Conservation (phyloP, 768 basidiomycete genomes). For the Psilocybe azurescens region DNA sequence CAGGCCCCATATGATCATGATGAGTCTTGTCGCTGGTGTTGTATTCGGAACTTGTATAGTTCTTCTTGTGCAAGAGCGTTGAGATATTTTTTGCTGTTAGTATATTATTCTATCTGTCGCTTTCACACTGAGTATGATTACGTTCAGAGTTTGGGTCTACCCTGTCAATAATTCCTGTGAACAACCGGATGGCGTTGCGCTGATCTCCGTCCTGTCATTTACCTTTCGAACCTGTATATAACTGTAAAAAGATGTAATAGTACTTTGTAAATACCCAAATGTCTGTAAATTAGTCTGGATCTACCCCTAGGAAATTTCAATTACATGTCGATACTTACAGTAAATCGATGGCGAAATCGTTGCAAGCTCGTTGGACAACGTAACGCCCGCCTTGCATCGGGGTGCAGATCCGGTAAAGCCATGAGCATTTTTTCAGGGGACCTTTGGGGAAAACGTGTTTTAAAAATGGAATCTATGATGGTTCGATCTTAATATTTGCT, state of each 20-base stretch:
- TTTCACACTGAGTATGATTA: neutral
- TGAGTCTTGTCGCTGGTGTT: constrained; percentile 50
- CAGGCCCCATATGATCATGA: constrained; percentile 59
- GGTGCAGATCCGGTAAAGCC: constrained; percentile 11
- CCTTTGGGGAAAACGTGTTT: constrained; percentile 27
- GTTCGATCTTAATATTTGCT: constrained; percentile 32
- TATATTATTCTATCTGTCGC: neutral
- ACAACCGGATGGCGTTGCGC: neutral
- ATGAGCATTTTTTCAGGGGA: neutral
- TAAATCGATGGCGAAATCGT: too few species aligned
- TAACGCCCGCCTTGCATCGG: neutral
- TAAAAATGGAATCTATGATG: constrained; percentile 30
- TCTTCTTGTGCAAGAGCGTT: constrained; percentile 44
- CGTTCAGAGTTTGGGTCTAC: neutral
- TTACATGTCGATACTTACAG: neutral
- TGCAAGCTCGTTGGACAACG: too few species aligned
- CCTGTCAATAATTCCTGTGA: neutral
- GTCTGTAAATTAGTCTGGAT: neutral
- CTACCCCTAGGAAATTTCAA: neutral
- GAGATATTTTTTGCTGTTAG: neutral
- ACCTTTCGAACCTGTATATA: neutral
- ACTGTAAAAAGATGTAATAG: neutral
- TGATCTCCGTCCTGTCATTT: neutral
- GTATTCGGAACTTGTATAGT: constrained; percentile 59
- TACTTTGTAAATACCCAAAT: neutral